Conservation (phyloP, 192 early-diverging fungal genomes). For the Jimgerdemannia lactiflua region DNA sequence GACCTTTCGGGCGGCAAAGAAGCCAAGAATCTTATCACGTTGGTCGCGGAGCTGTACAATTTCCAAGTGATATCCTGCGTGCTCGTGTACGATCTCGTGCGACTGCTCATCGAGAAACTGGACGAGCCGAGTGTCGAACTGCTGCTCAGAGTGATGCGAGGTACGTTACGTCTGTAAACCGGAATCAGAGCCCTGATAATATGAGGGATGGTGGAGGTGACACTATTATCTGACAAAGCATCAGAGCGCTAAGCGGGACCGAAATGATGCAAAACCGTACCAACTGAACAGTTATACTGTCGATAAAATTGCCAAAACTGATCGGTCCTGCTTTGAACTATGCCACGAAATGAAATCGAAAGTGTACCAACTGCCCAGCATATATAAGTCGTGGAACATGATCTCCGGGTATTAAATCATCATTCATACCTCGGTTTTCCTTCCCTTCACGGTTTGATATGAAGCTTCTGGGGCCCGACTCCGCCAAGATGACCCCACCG, state of each 20-base stretch:
- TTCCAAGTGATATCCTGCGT: conserved; percentile 85
- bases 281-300: neutral
- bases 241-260: neutral
- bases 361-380: too few species aligned
- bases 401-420: neutral
- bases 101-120: conserved; percentile 63
- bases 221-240: too few species aligned
- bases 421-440: neutral
- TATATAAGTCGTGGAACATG: neutral
- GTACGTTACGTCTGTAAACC: conserved; percentile 30
- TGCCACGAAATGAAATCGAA: conserved; percentile 9
- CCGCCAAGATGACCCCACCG: conserved; percentile 86
- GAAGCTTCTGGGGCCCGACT: conserved; percentile 78
- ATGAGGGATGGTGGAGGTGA: too few species aligned
- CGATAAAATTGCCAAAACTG: neutral
- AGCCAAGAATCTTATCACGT: conserved; percentile 75
- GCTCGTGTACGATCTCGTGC: conserved; percentile 86
- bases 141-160: conserved; percentile 74
- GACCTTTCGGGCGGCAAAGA: conserved; percentile 57
- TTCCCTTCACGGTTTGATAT: conserved; percentile 2
- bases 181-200: too few species aligned
- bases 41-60: conserved; percentile 86
- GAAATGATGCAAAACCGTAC: neutral
- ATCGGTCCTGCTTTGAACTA: neutral
- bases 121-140: conserved; percentile 87